Percentiles rank a stretch among this genome's conserved stretches.
phyloP scores from a whole-genome alignment of 2,329 filamentous ascomycete genomes.

The Fusarium cicatricum region DNA sequence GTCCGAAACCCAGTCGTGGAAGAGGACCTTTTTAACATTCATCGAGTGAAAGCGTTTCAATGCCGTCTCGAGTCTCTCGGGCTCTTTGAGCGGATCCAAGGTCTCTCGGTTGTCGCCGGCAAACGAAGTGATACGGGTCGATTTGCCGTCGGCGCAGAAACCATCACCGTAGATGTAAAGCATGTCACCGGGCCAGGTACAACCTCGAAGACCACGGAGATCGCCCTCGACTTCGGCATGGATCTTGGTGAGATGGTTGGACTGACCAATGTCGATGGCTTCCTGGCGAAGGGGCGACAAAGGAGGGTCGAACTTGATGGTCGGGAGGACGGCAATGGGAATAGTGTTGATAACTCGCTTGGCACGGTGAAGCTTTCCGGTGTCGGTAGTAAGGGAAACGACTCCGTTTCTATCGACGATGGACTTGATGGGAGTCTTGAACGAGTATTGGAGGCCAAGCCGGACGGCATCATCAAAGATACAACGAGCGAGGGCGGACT shows the following conservation, averaged over 20 bases:
- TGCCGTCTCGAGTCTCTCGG: conserved; percentile 10
- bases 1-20: conserved; percentile 42
- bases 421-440: conserved; percentile 11
- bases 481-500: conserved; percentile 9
- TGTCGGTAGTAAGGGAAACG: background rate
- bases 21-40: conserved; percentile 24
- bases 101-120: conserved; percentile 12
- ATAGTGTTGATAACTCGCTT: conserved; percentile 40
- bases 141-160: conserved; percentile 7
- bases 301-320: conserved; percentile 30
- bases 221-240: conserved; percentile 30
- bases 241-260: conserved; percentile 29
- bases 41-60: conserved; percentile 19
- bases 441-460: conserved; percentile 10
- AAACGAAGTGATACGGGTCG: conserved; percentile 13
- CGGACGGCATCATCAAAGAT: conserved; percentile 19
- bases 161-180: conserved; percentile 25
- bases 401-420: conserved; percentile 13
- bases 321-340: conserved; percentile 29
- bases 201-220: conserved; percentile 23
- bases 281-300: conserved; percentile 28
- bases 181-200: conserved; percentile 11
- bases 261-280: conserved; percentile 23
- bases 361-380: conserved; percentile 14
- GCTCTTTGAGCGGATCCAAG: conserved; percentile 6